These are phyloP conservation scores for Forsythia suspensa DNA, from an alignment of 257 asterid genomes.

Conservation along the genomic window DNA sequence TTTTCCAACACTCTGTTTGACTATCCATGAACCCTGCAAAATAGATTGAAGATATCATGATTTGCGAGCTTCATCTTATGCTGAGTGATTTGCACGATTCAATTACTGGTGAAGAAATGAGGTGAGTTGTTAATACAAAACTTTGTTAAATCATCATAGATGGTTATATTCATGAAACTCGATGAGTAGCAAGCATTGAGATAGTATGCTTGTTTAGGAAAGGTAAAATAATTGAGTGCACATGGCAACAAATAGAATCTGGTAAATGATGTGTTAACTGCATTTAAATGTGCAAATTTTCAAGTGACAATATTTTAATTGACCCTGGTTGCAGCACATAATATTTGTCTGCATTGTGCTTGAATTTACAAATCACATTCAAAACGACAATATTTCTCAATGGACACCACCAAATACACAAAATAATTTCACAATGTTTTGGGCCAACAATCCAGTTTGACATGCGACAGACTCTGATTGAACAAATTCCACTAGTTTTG, in stretches of 20 bases:
- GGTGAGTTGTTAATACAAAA: background rate
- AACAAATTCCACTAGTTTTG: background rate
- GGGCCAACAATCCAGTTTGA: background rate
- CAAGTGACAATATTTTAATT: background rate
- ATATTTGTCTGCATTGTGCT: background rate
- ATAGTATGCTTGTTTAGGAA: background rate
- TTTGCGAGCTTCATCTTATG: background rate
- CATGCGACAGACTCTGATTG: background rate
- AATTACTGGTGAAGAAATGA: background rate
- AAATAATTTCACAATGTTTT: background rate
- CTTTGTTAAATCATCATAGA: background rate
- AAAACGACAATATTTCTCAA: background rate
- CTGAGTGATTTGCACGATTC: no score
- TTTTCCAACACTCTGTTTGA: slow-evolving; percentile 93
- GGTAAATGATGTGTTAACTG: background rate
- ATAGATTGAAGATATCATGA: slow-evolving; percentile 14
- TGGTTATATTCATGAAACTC: background rate
- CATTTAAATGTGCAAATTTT: background rate
- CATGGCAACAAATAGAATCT: background rate
- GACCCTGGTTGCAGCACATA: background rate
- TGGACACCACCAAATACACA: background rate
- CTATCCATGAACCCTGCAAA: slow-evolving; percentile 93
- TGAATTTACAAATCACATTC: background rate
- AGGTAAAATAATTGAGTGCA: background rate
- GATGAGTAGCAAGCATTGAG: background rate